phyloP scores from a whole-genome alignment of 805 yeast genomes.

The Saturnispora quitensis region DNA sequence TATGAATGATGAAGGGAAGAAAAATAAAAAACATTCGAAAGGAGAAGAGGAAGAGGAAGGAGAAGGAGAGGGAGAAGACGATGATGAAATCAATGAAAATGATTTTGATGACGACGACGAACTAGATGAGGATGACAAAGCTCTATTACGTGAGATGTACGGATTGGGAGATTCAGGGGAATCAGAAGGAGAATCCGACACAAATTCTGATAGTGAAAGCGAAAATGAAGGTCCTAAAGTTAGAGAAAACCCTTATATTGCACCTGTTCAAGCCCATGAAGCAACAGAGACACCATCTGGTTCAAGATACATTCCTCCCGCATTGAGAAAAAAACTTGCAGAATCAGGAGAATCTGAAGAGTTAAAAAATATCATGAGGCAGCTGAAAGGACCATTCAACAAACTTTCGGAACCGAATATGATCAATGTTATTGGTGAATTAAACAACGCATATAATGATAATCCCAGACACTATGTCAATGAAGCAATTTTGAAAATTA shows the following conservation, averaged over 20 bases:
- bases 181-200: constrained; percentile 13
- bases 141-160: constrained; percentile 25
- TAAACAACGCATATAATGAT: constrained; percentile 51
- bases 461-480: constrained; percentile 78
- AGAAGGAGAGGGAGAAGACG: constrained; percentile 16
- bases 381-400: constrained; percentile 77
- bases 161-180: constrained; percentile 21
- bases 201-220: constrained; percentile 16
- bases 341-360: constrained; percentile 34
- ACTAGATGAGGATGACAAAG: constrained; percentile 26
- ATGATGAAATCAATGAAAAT: constrained; percentile 22
- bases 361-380: constrained; percentile 41
- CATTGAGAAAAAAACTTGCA: constrained; percentile 51
- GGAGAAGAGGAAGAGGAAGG: constrained; percentile 7
- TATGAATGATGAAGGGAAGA: constrained; percentile 12
- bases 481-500: constrained; percentile 51
- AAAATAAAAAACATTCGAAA: not conserved
- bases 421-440: constrained; percentile 55
- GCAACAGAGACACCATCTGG: constrained; percentile 22
- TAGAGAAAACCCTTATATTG: constrained; percentile 68
- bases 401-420: constrained; percentile 85
- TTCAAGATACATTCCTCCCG: constrained; percentile 75
- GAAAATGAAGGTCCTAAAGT: constrained; percentile 27
- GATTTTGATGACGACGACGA: constrained; percentile 27
- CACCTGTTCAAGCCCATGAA: constrained; percentile 34